phyloP scores from a whole-genome alignment of 257 asterid species.

The Penstemon barbatus region DNA sequence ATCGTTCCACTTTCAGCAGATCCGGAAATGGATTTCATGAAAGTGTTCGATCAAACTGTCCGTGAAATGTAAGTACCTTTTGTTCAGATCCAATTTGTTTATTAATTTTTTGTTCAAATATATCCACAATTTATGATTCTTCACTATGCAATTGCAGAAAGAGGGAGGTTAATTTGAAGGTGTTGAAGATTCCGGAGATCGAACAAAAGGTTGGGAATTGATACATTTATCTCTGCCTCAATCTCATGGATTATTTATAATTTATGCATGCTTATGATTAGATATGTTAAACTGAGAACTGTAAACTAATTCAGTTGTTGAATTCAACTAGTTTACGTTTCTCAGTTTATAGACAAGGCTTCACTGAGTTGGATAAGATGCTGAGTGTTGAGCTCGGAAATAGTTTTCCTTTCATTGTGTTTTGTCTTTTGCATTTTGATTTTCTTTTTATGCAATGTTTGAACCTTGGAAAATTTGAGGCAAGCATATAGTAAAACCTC shows the following conservation, averaged over 20 bases:
- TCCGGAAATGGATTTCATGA: constrained; percentile 92
- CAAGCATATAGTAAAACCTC: too few relatives aligned
- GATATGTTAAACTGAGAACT: neutral
- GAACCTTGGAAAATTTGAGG: neutral
- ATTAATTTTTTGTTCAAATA: constrained; percentile 7
- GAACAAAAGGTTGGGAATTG: constrained; percentile 71
- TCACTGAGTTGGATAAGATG: constrained; percentile 5
- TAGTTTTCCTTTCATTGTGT: neutral
- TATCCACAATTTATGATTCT: neutral
- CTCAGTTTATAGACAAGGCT: neutral
- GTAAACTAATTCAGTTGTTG: neutral
- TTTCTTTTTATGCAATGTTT: constrained; percentile 2
- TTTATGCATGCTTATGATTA: neutral
- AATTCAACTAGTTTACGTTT: neutral
- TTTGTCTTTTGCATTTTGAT: neutral
- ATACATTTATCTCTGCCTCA: constrained; percentile 17
- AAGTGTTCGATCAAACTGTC: constrained; percentile 94
- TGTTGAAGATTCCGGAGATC: constrained; percentile 91
- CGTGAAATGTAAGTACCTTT: constrained; percentile 74
- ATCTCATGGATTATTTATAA: neutral
- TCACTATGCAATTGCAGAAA: constrained; percentile 52
- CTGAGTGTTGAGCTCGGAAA: constrained; percentile 9
- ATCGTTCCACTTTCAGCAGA: constrained; percentile 40
- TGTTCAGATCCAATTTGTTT: constrained; percentile 18
- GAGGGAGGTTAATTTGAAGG: constrained; percentile 97